phyloP scores from a whole-genome alignment of 768 basidiomycete genomes.

The Asterophora parasitica region DNA sequence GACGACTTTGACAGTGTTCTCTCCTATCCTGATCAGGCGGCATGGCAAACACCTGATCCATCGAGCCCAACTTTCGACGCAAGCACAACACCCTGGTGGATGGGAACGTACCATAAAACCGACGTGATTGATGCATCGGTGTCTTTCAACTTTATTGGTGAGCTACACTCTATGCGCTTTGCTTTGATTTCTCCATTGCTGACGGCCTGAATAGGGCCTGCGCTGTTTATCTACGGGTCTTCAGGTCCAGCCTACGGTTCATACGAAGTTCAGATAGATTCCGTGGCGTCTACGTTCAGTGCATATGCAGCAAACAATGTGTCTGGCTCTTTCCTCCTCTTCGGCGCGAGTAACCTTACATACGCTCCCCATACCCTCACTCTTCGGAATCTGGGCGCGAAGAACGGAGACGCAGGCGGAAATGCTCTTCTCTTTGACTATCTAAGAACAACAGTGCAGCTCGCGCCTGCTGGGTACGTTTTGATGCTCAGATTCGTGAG shows the following conservation, averaged over 20 bases:
- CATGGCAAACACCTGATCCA: constrained; percentile 45
- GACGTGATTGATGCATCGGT: constrained; percentile 31
- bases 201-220: constrained; percentile 28
- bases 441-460: constrained; percentile 35
- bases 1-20: constrained; percentile 46
- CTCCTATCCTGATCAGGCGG: constrained; percentile 33
- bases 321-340: constrained; percentile 30
- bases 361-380: constrained; percentile 34
- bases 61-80: constrained; percentile 33
- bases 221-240: constrained; percentile 38
- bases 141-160: constrained; percentile 40
- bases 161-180: constrained; percentile 1
- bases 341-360: constrained; percentile 28
- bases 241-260: constrained; percentile 40
- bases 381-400: constrained; percentile 37
- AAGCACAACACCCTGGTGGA: constrained; percentile 31
- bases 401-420: constrained; percentile 31
- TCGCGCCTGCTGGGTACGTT: constrained; percentile 39
- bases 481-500: neutral
- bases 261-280: constrained; percentile 37
- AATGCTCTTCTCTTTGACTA: constrained; percentile 38
- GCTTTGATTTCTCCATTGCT: neutral
- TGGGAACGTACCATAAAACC: constrained; percentile 42
- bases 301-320: constrained; percentile 31
- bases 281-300: constrained; percentile 19